A percentile compares a stretch with the other conserved stretches of the same genome.
Conservation (phyloP, 495 filamentous ascomycete genomes). For the Penicillium bovifimosum region DNA sequence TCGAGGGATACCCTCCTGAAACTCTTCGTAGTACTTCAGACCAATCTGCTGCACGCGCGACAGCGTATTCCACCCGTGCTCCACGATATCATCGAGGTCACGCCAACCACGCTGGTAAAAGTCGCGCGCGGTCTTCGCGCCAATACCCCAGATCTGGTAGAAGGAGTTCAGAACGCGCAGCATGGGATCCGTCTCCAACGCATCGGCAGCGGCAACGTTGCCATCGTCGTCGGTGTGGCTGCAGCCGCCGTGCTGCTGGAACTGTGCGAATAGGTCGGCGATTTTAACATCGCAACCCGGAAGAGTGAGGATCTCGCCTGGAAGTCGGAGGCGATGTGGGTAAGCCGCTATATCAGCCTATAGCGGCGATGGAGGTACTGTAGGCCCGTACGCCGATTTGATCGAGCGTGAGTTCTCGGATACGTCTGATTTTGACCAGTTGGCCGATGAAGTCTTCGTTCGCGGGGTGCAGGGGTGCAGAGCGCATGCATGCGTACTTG, state of each 20-base stretch:
- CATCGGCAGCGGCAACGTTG: constrained; percentile 54
- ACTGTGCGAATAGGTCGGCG: constrained; percentile 73
- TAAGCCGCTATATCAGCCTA: constrained; percentile 90
- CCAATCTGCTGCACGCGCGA: constrained; percentile 86
- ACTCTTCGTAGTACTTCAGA: constrained; percentile 91
- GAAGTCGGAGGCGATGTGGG: constrained; percentile 52
- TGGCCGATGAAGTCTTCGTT: constrained; percentile 73
- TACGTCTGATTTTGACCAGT: constrained; percentile 66
- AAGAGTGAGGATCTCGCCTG: constrained; percentile 60
- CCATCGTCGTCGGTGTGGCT: constrained; percentile 39
- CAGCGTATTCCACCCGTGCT: constrained; percentile 71
- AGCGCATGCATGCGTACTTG: constrained; percentile 76
- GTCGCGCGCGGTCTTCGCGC: constrained; percentile 71
- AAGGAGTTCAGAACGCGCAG: constrained; percentile 63
- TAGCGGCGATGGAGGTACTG: constrained; percentile 73
- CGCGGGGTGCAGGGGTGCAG: constrained; percentile 60
- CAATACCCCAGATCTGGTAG: constrained; percentile 84
- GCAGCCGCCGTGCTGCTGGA: constrained; percentile 37
- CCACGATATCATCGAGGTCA: constrained; percentile 76
- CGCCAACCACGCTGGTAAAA: constrained; percentile 74
- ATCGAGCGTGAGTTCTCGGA: constrained; percentile 65
- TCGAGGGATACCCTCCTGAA: constrained; percentile 66
- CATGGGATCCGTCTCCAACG: constrained; percentile 57
- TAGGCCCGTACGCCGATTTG: constrained; percentile 83
- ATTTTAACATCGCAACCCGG: constrained; percentile 83